These are phyloP conservation scores for Drosera capensis DNA, from an alignment of 148 eudicot genomes.

Conservation along the genomic window DNA sequence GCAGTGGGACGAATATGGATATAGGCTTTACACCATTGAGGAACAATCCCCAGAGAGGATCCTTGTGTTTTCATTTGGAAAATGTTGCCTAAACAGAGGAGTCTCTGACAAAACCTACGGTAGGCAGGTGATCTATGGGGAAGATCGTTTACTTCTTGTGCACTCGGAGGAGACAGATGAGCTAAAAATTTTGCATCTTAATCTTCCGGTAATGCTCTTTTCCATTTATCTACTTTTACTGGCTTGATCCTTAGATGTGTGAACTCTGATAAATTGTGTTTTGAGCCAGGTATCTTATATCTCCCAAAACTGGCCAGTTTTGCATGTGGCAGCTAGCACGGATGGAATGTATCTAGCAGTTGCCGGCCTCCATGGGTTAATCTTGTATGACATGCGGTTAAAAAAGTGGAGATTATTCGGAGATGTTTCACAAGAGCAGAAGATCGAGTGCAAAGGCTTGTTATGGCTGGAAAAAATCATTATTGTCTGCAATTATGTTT, in stretches of 20 bases:
- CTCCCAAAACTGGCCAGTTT: conserved; percentile 90
- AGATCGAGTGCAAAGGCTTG: conserved; percentile 96
- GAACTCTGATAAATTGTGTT: conserved; percentile 13
- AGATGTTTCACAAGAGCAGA: conserved; percentile 88
- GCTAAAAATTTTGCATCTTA: conserved; percentile 81
- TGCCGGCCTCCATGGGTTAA: conserved; percentile 91
- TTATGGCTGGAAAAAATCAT: conserved; percentile 94
- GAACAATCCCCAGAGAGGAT: conserved; percentile 76
- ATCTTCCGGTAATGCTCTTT: conserved; percentile 83
- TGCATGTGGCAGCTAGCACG: conserved; percentile 80
- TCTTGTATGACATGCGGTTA: conserved; percentile 69
- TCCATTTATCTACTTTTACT: conserved; percentile 5
- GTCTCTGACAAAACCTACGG: conserved; percentile 76
- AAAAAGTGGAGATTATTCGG: conserved; percentile 95
- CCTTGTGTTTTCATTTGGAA: conserved; percentile 81
- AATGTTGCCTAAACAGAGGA: conserved; percentile 92
- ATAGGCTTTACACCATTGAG: conserved; percentile 83
- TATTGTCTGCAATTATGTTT: conserved; percentile 84
- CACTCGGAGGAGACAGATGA: conserved; percentile 97
- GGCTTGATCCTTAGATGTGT: not conserved
- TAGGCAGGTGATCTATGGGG: conserved; percentile 92
- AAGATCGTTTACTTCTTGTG: conserved; percentile 88
- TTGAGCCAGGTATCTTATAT: conserved; percentile 74
- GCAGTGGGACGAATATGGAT: conserved; percentile 98
- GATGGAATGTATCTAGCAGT: conserved; percentile 93